Percentiles rank a stretch among this genome's conserved stretches.
These are phyloP conservation scores for Urostyla sp. DNA, from an alignment of 73 alveolate species.

Conservation along the genomic window DNA sequence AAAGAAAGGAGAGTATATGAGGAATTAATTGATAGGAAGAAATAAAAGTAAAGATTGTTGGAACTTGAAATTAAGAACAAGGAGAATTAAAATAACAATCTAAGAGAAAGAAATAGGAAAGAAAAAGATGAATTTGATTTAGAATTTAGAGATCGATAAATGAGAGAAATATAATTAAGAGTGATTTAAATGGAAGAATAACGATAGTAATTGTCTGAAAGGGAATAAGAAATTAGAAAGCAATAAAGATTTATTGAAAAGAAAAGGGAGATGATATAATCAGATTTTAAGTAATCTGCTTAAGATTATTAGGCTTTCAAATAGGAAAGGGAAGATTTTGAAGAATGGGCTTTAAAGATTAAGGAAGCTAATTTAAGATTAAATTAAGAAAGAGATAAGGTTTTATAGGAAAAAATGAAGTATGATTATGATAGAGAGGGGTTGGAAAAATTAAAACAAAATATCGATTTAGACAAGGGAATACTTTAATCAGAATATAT, in stretches of 20 bases:
- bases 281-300: constrained; percentile 11
- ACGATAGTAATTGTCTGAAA: background rate
- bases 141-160: constrained; percentile 15
- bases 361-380: constrained; percentile 35
- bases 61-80: constrained; percentile 17
- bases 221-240: constrained; percentile 36
- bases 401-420: constrained; percentile 1
- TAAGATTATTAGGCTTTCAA: background rate
- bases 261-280: constrained; percentile 8
- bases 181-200: constrained; percentile 14
- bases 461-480: constrained; percentile 19
- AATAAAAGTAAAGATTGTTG: background rate
- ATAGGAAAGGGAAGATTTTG: constrained; percentile 22
- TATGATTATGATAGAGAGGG: constrained; percentile 49
- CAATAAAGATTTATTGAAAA: constrained; percentile 12
- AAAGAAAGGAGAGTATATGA: background rate
- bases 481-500: constrained; percentile 21
- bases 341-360: constrained; percentile 50
- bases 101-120: background rate
- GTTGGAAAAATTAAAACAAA: constrained; percentile 36
- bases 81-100: constrained; percentile 29
- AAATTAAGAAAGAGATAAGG: constrained; percentile 43
- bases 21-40: constrained; percentile 1
- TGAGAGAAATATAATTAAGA: constrained; percentile 23
- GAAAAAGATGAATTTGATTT: constrained; percentile 46